A percentile compares a stretch with the other conserved stretches of the same genome.
These are phyloP conservation scores for Aquilaria sinensis DNA, from an alignment of 345 rosid genomes.

Conservation along the genomic window DNA sequence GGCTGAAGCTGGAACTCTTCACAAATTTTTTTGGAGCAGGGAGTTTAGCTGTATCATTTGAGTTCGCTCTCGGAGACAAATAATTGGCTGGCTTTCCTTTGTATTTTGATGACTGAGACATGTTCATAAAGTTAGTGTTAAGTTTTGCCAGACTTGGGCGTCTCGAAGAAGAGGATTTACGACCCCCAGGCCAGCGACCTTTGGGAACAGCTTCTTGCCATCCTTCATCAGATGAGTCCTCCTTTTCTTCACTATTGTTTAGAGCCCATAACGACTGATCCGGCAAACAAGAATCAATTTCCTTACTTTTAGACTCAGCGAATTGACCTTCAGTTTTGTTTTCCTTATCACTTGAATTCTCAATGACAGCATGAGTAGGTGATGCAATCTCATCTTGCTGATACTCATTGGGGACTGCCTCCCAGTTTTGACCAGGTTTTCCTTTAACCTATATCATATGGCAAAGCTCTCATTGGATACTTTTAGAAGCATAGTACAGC, in stretches of 20 bases:
- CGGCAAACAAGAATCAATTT: constrained; percentile 37
- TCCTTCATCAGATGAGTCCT: constrained; percentile 81
- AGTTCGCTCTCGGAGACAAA: constrained; percentile 46
- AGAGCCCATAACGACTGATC: constrained; percentile 28
- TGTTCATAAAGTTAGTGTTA: constrained; percentile 76
- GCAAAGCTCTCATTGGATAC: constrained; percentile 6
- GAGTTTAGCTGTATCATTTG: constrained; percentile 43
- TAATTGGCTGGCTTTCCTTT: constrained; percentile 56
- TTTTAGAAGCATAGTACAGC: constrained; percentile 3
- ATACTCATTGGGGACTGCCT: constrained; percentile 48
- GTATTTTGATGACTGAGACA: constrained; percentile 58
- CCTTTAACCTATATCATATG: constrained; percentile 57
- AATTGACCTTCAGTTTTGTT: constrained; percentile 54
- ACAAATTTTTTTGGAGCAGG: constrained; percentile 43
- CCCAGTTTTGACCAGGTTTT: constrained; percentile 66
- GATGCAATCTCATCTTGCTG: constrained; percentile 51
- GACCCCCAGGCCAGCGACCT: constrained; percentile 67
- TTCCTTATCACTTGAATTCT: constrained; percentile 76
- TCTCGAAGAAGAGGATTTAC: constrained; percentile 56
- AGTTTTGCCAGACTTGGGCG: constrained; percentile 85
- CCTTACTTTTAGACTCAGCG: constrained; percentile 41
- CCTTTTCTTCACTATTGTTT: constrained; percentile 29
- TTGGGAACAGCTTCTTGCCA: constrained; percentile 99
- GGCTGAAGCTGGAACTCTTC: constrained; percentile 75
- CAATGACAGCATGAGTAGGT: constrained; percentile 36